Evolutionary conservation across 805 yeast genomes (phyloP), one percentile per base, ranked within the genome.

Genomic region (Candida quercuum): DNA sequence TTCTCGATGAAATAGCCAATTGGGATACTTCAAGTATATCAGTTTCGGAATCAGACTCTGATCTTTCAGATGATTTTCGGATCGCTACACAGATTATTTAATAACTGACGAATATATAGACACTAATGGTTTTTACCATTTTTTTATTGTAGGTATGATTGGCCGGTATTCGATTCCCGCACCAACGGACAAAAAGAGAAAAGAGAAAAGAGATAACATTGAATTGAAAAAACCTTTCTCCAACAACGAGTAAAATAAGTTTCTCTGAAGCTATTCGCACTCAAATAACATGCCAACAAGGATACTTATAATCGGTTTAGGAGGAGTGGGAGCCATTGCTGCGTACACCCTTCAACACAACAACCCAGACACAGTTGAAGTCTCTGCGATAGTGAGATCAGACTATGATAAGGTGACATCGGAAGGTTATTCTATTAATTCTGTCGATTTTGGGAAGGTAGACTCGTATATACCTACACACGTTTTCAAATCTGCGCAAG

Each of bases 271-370:
- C n/a, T n/a, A n/a, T n/a, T n/a, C n/a, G n/a, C n/a, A n/a, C n/a
- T n/a, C n/a, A n/a, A n/a, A n/a, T n/a, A n/a, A 6, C 19, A 36
- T 33, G 22, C 25, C 37, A 18, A 21, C 10, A 14, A 57, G 67
- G 33, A 72, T 78, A 5, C 63, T 82, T 17, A 58, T 83, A 9
- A 67, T 85, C 19, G 94, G 94, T 3, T 66, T 84, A 36, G 95
- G 94, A 14, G 94, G 91, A 28, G 89, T 85, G 11, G 95, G 94
- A 21, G 66, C 82, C 27, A 72, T 84, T 29, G 80, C 81, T 4
- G 84, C 91, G 0, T 71, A 77, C 35, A 74, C 82, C 0, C 62
- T 85, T 27, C 72, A 71, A 43, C 52, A 53, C 27, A 65, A 69
- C 28, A 72, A 71, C 16, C 30, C 27, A 2, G 60, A 67, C 26